Base-by-base conservation (phyloP, 2,329 filamentous ascomycete species). In the Sporothrix dimorphospora region DNA sequence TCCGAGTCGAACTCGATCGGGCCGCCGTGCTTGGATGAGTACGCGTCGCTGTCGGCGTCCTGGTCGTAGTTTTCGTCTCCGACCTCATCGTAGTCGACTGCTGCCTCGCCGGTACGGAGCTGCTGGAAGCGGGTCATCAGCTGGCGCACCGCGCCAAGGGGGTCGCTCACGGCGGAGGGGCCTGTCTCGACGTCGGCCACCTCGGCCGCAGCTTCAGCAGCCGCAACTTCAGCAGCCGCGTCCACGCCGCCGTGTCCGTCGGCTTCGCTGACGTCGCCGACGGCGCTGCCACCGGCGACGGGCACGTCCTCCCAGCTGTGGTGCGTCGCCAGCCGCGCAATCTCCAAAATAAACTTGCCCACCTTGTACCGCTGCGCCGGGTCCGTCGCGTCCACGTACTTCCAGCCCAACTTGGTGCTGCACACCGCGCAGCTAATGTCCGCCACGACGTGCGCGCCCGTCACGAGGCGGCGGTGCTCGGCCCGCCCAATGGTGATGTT, bases 281-380 rank as follows among this genome's bases (percentile, higher is more conserved):
- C n/a, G n/a, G n/a, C n/a, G n/a, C n/a, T n/a, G n/a, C n/a, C n/a
- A n/a, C n/a, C n/a, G n/a, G n/a, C n/a, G n/a, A n/a, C n/a, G 38
- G 8, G 40, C 9, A 78, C 78, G 71, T 87, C 85, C 76, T 87
- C 88, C 89, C 88, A 91, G 70, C 79, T 81, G 45, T 84, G 83
- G 61, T 83, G 82, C 14, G 84, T 81, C 30, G 87, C 82, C 19
- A 90, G 86, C 70, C 87, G 82, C 78, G 86, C 85, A 51, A 86
- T 88, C 81, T 92, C 90, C 51, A 92, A 79, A 40, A 91, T 91
- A 78, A 88, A 91, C 79, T 91, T 91, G 75, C 89, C 89, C 67
- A 91, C 83, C 80, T 92, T 92, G 82, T 92, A 92, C 77, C 84
- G 85, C 78, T 91, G 90, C 63, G 83, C 80, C 71, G 81, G 77